phyloP scores from a whole-genome alignment of 805 yeast genomes.

The Phaffomyces antillensis region DNA sequence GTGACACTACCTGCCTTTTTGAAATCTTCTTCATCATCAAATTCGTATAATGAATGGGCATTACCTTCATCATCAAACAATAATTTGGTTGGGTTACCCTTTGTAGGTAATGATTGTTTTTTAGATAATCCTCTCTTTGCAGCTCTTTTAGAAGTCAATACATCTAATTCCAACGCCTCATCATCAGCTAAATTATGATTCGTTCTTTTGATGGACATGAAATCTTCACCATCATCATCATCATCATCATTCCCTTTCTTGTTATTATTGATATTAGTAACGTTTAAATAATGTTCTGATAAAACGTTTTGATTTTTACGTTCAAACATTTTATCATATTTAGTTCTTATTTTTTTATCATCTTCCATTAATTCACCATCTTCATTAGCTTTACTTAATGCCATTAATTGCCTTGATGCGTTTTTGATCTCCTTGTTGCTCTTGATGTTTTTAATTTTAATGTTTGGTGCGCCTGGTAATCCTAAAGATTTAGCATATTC shows the following conservation, averaged over 20 bases:
- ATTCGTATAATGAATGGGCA: constrained; percentile 86
- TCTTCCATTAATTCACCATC: constrained; percentile 49
- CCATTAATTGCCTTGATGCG: constrained; percentile 61
- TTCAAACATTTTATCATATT: constrained; percentile 92
- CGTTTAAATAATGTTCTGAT: constrained; percentile 77
- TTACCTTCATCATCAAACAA: constrained; percentile 91
- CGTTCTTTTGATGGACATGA: constrained; percentile 69
- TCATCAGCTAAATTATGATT: constrained; percentile 66
- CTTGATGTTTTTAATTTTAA: constrained; percentile 56
- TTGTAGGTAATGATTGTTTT: constrained; percentile 55
- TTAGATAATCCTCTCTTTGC: constrained; percentile 82
- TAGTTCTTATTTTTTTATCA: constrained; percentile 58
- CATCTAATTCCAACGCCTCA: constrained; percentile 53
- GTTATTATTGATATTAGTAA: constrained; percentile 43
- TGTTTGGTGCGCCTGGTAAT: constrained; percentile 92
- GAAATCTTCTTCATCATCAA: constrained; percentile 87
- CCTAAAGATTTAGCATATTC: constrained; percentile 85
- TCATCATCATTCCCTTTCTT: constrained; percentile 27
- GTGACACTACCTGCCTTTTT: constrained; percentile 59
- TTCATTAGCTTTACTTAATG: constrained; percentile 48
- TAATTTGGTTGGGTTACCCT: constrained; percentile 70
- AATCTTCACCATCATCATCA: constrained; percentile 52
- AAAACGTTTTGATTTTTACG: constrained; percentile 88
- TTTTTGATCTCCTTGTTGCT: constrained; percentile 70
- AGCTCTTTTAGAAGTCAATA: constrained; percentile 75